Conservation (phyloP, 176 grass and related monocot genomes). For the Juncus effusus region DNA sequence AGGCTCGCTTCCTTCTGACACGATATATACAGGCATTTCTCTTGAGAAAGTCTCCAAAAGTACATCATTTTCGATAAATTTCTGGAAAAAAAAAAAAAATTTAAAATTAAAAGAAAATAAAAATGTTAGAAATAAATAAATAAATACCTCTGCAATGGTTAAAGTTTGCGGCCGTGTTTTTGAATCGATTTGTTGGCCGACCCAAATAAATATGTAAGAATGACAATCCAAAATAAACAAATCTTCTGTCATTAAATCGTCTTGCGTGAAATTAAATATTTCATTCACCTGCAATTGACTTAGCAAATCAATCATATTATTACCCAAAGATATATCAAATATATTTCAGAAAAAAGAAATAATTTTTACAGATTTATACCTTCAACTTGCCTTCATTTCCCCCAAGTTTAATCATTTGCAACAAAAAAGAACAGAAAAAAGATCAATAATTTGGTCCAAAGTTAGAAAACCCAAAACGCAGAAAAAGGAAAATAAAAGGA, state of each 20-base stretch:
- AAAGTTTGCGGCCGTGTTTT: conserved; percentile 73
- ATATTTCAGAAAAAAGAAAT: conserved; percentile 21
- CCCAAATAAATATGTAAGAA: conserved; percentile 76
- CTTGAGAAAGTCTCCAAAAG: conserved; percentile 78
- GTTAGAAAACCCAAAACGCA: conserved; percentile 8
- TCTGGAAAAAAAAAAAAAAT: conserved; percentile 38
- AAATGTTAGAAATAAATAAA: background rate
- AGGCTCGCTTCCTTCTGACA: conserved; percentile 88
- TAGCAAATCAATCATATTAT: conserved; percentile 29
- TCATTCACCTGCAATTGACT: conserved; percentile 67
- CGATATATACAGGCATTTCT: conserved; percentile 75
- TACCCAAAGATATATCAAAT: background rate
- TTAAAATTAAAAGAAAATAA: background rate
- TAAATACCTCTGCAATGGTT: conserved; percentile 78
- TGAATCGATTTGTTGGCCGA: conserved; percentile 72
- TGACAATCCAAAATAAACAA: conserved; percentile 88
- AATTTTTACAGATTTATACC: conserved; percentile 43
- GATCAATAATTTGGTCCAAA: conserved; percentile 13
- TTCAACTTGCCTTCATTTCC: conserved; percentile 72
- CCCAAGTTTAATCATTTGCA: conserved; percentile 21
- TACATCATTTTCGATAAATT: conserved; percentile 90
- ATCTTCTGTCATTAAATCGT: conserved; percentile 98
- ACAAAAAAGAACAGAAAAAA: conserved; percentile 28
- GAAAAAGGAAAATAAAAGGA: conserved; percentile 24
- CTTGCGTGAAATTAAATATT: conserved; percentile 96